Base-by-base conservation (phyloP, 495 filamentous ascomycete species). In the Saxophila tyrrhenica region DNA sequence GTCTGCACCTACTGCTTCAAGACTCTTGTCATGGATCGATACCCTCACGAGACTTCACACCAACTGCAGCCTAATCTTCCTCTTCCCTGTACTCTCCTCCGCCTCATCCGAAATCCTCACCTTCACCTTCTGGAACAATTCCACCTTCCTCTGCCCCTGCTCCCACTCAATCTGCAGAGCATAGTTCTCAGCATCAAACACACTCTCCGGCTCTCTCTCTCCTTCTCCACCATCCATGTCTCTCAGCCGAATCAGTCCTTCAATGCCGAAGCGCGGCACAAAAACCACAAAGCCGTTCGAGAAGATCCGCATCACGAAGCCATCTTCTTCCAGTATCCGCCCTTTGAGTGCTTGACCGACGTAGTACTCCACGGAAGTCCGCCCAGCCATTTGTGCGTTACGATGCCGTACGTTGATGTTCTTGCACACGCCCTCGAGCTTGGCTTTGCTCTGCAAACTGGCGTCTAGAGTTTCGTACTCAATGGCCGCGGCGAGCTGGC, bases 361-460 rank as follows among this genome's bases (percentile, higher is more conserved):
- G 66, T 97, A 97, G 69, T 95, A 98, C 60, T 95, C 89, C 55
- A 97, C 85, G 60, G 83, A 88, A 29, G 94, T 89, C 48, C 92
- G 81, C 17, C 89, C 94, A 2, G 94, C 94, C 65, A 92, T 81
- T 69, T 97, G 92, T 20, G 94, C 92, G 65, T 98, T 98, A 54
- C 92, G 84, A 66, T 98, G 94, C 1, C 94, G 85, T 21, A 89
- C 82, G 68, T 98, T 98, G 78, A 98, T 94, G 72, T 97, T 97
- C 68, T 86, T 88, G 79, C 92, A 96, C 11, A 97, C 85, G 39
- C 79, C 86, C 66, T 96, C 92, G 25, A 97, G 83, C 54, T 87
- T 86, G 55, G 80, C 78, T 35, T 85, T 85, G 67, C 79, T 84
- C 57, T 81, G 81, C 52, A 90, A 75, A 45, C 80, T 78, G n/a